Percentiles rank a stretch among this genome's conserved stretches.
These are phyloP conservation scores for Penicillium simplicissimum DNA, from an alignment of 495 filamentous ascomycete genomes.

Conservation along the genomic window DNA sequence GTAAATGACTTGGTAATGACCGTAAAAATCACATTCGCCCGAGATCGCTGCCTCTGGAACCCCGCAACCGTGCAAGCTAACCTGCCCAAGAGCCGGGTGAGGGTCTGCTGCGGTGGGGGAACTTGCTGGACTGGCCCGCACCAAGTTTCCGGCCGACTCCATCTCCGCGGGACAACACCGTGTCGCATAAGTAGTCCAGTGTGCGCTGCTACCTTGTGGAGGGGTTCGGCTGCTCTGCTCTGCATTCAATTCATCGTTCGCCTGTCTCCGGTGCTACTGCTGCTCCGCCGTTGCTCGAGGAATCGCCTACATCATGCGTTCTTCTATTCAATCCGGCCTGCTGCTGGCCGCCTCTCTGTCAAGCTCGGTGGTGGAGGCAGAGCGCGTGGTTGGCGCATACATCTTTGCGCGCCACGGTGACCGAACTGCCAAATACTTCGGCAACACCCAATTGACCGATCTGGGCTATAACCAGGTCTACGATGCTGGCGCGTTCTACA, in stretches of 20 bases:
- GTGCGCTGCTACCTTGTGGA: not conserved
- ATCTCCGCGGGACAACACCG: not conserved
- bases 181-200: conserved; percentile 3
- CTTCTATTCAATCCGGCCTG: conserved; percentile 33
- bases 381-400: conserved; percentile 63
- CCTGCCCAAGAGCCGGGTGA: not conserved
- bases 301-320: conserved; percentile 30
- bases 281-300: not conserved
- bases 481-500: conserved; percentile 60
- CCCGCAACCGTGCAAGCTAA: not conserved
- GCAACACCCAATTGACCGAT: conserved; percentile 56
- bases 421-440: conserved; percentile 56
- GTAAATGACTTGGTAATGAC: not conserved
- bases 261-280: not conserved
- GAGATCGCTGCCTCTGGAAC: not conserved
- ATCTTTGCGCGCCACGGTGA: conserved; percentile 68
- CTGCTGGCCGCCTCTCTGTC: conserved; percentile 33
- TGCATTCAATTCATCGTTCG: not conserved
- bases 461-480: conserved; percentile 64
- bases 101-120: conserved; percentile 1
- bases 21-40: not conserved
- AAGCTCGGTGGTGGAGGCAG: conserved; percentile 47
- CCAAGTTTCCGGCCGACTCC: not conserved
- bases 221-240: not conserved
- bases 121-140: conserved; percentile 1